Evolutionary conservation across 225 moss, liverwort and hornwort genomes (phyloP).

Genomic region (Bryum argenteum): DNA sequence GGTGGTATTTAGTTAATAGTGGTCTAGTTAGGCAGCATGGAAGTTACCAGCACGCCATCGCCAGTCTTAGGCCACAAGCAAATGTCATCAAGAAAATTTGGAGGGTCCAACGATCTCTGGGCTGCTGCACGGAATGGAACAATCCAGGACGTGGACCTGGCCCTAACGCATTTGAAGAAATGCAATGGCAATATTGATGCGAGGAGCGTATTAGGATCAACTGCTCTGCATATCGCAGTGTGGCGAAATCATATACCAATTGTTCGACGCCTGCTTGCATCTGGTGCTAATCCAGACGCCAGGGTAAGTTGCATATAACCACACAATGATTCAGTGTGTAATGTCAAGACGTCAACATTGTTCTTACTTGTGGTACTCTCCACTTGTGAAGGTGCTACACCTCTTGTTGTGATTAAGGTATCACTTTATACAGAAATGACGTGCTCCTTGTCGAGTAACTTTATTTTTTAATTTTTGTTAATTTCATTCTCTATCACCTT

Average conservation of each 20-base stretch:
- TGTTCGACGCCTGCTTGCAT: slow-evolving; percentile 78
- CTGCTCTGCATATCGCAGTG: slow-evolving; percentile 83
- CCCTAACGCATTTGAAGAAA: slow-evolving; percentile 64
- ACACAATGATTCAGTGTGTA: background rate
- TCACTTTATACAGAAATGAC: background rate
- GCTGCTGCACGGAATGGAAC: slow-evolving; percentile 74
- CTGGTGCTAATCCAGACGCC: slow-evolving; percentile 88
- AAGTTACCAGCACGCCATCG: slow-evolving; percentile 29
- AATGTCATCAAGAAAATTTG: slow-evolving; percentile 40
- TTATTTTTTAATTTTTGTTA: background rate
- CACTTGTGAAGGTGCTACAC: background rate
- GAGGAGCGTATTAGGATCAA: slow-evolving; percentile 77
- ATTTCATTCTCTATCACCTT: slow-evolving; percentile 5
- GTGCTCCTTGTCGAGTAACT: slow-evolving; percentile 10
- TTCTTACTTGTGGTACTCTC: slow-evolving; percentile 2
- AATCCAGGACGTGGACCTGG: slow-evolving; percentile 75
- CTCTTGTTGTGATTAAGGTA: background rate
- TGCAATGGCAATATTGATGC: slow-evolving; percentile 75
- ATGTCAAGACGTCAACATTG: background rate
- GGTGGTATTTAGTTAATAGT: slow-evolving; percentile 15
- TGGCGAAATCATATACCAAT: slow-evolving; percentile 97
- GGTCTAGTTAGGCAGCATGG: slow-evolving; percentile 42
- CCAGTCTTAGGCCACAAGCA: slow-evolving; percentile 43
- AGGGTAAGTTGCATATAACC: slow-evolving; percentile 51
- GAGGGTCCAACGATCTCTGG: slow-evolving; percentile 68